phyloP scores from a whole-genome alignment of 352 stramenopile species.

The Aphanomyces stellatus region DNA sequence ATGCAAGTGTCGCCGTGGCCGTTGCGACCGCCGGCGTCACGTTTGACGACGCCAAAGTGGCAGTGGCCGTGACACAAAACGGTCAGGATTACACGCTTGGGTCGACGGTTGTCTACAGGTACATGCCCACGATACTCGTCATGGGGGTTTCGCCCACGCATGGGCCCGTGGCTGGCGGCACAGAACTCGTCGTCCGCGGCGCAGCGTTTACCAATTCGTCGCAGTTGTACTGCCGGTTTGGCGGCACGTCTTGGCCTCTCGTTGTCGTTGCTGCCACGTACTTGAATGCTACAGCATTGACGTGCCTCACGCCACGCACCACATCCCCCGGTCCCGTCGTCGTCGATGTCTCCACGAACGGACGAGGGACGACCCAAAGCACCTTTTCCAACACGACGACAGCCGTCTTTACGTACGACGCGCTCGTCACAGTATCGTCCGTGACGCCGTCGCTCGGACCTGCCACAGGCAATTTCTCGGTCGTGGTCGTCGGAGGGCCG shows the following conservation, averaged over 20 bases:
- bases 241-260: constrained; percentile 21
- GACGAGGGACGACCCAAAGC: constrained; percentile 20
- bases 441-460: constrained; percentile 75
- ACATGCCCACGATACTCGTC: constrained; percentile 33
- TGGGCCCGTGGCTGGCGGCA: constrained; percentile 49
- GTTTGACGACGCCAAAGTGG: constrained; percentile 18
- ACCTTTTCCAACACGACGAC: constrained; percentile 34
- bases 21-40: constrained; percentile 19
- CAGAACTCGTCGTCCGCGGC: constrained; percentile 35
- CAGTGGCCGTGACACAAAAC: constrained; percentile 18
- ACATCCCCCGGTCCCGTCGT: constrained; percentile 25
- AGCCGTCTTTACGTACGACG: constrained; percentile 77
- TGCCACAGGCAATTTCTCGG: constrained; percentile 78
- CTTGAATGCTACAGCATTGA: constrained; percentile 51
- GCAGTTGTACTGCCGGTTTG: constrained; percentile 49
- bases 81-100: constrained; percentile 25
- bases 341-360: constrained; percentile 70
- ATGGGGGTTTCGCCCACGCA: constrained; percentile 28
- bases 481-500: constrained; percentile 69
- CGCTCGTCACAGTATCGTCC: constrained; percentile 41
- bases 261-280: constrained; percentile 41
- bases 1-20: constrained; percentile 22
- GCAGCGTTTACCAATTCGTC: constrained; percentile 21
- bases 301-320: constrained; percentile 56
- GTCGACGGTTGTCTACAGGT: constrained; percentile 31